phyloP scores from a whole-genome alignment of 2,329 filamentous ascomycete species.

The Fusarium sp. region DNA sequence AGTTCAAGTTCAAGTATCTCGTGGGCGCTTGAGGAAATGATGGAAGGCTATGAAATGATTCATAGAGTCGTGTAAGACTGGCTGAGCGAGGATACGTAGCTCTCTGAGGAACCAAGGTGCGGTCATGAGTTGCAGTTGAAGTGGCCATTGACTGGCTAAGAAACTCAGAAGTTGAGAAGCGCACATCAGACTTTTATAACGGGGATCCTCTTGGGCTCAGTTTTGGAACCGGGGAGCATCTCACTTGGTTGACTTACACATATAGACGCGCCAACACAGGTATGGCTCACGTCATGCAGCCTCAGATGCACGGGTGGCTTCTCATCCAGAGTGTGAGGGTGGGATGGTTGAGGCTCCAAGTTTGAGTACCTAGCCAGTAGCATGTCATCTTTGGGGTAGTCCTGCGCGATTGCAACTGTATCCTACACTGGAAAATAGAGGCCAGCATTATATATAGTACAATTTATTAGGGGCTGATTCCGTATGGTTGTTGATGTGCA shows the following conservation, averaged over 20 bases:
- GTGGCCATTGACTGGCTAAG: background rate
- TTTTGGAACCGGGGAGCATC: background rate
- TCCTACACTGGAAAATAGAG: background rate
- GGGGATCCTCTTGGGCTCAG: background rate
- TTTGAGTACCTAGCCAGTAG: background rate
- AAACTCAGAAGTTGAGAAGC: background rate
- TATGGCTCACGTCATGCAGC: conserved; percentile 1
- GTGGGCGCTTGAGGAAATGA: background rate
- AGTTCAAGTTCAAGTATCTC: background rate
- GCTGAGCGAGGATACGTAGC: background rate
- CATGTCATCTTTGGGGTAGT: background rate
- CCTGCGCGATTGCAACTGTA: background rate
- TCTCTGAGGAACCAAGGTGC: background rate
- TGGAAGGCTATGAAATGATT: background rate
- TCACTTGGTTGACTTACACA: background rate
- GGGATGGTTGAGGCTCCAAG: background rate
- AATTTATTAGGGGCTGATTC: background rate
- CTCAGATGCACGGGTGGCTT: background rate
- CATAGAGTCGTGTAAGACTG: background rate
- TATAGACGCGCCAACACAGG: background rate
- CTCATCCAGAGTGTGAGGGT: background rate
- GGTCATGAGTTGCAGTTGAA: background rate
- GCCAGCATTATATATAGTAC: background rate
- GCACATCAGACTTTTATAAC: background rate
- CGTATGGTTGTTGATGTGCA: background rate